Evolutionary conservation across 768 basidiomycete species (phyloP).

Genomic region (Serendipita indica): DNA sequence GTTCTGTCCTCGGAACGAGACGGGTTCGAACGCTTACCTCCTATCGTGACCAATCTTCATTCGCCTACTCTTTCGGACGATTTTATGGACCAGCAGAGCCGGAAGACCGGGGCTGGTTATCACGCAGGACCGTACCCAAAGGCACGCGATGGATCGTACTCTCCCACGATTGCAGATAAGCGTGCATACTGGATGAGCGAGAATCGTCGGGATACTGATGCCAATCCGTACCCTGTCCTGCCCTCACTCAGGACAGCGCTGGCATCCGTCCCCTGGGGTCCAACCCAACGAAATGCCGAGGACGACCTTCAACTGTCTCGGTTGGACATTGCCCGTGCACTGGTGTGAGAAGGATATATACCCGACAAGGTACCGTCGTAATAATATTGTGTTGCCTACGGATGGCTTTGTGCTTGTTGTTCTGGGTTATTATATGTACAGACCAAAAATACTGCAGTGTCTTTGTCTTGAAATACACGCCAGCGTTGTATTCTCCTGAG

Average conservation of each 20-base stretch:
- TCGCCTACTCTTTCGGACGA: not conserved
- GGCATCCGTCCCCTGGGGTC: not conserved
- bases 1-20: not conserved
- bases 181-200: not conserved
- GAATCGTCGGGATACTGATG: not conserved
- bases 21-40: not conserved
- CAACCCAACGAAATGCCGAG: constrained; percentile 3
- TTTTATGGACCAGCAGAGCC: not conserved
- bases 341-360: constrained; percentile 6
- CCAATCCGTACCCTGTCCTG: not conserved
- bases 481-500: not conserved
- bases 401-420: not conserved
- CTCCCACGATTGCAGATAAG: not conserved
- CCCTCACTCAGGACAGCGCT: constrained; percentile 1
- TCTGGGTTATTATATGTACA: not conserved
- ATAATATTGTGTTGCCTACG: not conserved
- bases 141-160: not conserved
- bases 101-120: not conserved
- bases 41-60: not conserved
- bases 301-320: not conserved
- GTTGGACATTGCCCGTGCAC: constrained; percentile 3
- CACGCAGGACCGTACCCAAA: not conserved
- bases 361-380: too few relatives aligned
- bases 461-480: not conserved
- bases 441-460: not conserved